Base-by-base conservation (phyloP, 768 basidiomycete genomes). In the Mycena vitilis region DNA sequence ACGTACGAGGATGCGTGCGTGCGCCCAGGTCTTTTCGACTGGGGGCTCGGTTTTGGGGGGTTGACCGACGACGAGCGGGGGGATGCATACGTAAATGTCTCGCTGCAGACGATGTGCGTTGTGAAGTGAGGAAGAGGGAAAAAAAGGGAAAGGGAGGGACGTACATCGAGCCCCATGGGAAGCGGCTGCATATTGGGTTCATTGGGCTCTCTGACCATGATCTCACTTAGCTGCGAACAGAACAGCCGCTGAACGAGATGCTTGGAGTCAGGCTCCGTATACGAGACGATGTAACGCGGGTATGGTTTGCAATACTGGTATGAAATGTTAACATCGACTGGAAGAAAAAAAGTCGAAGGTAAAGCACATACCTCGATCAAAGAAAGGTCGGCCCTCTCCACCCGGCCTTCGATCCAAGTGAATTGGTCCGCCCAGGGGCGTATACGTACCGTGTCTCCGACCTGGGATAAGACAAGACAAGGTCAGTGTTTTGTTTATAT, bases 71-170 rank as follows among this genome's bases (percentile, higher is more conserved):
- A 30, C 45, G 11, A 40, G 40, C 20, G 58, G 53, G 16, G 68
- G 68, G 38, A 69, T 60, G 30, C 68, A 69, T 2, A 53, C 68
- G 30, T 69, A 69, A 40, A 69, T 30, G 22, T 65, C 30, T 22
- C 62, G 67, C 67, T 69, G n/a, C 11, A 23, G 37, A 22, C 10
- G 52, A 13, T 11, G 15, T 2, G 2, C 40, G 5, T 61, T 11
- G 49, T 18, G 7, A 60, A 62, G 0, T 16, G 13, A 13, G 6
- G 6, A 45, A 12, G 15, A 12, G 23, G 10, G 10, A 20, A 40
- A 38, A 40, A 15, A 20, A 40, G 30, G 34, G 53, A 22, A 13
- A 15, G n/a, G 36, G 57, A 44, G 5, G 25, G 12, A 51, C 60
- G 5, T 38, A 66, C 60, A 40, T 68, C 58, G 37, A 52, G 20